Percentiles rank a stretch among this genome's conserved stretches.
These are phyloP conservation scores for Saccharum hybrid DNA, from an alignment of 202 grass and related monocot genomes.

Conservation along the genomic window DNA sequence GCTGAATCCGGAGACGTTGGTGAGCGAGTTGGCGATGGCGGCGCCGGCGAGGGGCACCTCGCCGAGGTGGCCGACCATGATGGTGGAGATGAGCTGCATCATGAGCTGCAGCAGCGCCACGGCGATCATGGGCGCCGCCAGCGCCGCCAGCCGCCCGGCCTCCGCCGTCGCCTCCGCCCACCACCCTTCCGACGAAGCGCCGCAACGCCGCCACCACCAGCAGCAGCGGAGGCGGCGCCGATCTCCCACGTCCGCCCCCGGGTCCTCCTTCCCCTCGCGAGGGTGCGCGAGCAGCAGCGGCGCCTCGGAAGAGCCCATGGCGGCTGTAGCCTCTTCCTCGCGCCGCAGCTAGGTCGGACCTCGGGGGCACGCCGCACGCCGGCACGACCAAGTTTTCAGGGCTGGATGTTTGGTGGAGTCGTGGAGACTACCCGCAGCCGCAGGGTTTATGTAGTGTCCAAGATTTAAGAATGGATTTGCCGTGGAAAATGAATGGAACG, in stretches of 20 bases:
- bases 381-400: background rate
- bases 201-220: background rate
- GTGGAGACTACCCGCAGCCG: background rate
- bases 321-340: background rate
- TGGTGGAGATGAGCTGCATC: constrained; percentile 75
- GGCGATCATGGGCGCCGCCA: constrained; percentile 57
- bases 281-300: background rate
- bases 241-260: background rate
- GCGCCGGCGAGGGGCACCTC: constrained; percentile 72
- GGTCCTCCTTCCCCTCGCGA: background rate
- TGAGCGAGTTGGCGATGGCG: constrained; percentile 76
- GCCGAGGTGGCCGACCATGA: constrained; percentile 91
- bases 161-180: constrained; percentile 49
- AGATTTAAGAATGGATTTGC: background rate
- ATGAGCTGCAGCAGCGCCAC: constrained; percentile 61
- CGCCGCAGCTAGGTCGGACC: background rate
- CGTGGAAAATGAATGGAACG: background rate
- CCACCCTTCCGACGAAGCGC: constrained; percentile 4
- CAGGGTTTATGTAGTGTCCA: background rate
- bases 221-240: background rate
- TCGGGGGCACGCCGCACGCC: background rate
- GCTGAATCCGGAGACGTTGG: constrained; percentile 87
- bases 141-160: constrained; percentile 43
- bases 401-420: background rate
- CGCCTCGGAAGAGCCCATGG: constrained; percentile 8